phyloP scores from a whole-genome alignment of 768 basidiomycete species.

The Megacollybia marginata region DNA sequence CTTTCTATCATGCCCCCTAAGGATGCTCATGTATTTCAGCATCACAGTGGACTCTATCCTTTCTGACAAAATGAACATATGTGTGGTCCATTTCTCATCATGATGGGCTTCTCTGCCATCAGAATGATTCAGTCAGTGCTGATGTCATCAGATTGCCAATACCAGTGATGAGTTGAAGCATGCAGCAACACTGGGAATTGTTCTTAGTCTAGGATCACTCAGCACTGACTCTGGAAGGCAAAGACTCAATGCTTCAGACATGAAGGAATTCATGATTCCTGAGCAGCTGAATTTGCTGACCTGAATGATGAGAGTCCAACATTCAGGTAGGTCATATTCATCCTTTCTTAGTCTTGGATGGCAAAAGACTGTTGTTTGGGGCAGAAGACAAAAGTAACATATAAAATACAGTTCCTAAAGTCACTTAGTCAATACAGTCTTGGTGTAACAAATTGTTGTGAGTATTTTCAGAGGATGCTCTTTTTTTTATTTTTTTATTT shows the following conservation, averaged over 20 bases:
- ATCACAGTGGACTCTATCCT: slow-evolving; percentile 25
- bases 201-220: slow-evolving; percentile 35
- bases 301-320: slow-evolving; percentile 36
- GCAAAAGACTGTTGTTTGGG: too few species aligned
- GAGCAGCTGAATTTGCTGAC: slow-evolving; percentile 23
- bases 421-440: too few species aligned
- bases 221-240: too few species aligned
- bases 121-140: slow-evolving; percentile 27
- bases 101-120: slow-evolving; percentile 20
- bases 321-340: slow-evolving; percentile 19
- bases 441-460: too few species aligned
- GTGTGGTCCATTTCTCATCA: slow-evolving; percentile 21
- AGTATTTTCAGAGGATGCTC: too few species aligned
- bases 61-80: slow-evolving; percentile 29
- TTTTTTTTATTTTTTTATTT: too few species aligned
- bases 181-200: slow-evolving; percentile 33
- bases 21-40: slow-evolving; percentile 17
- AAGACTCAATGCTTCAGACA: slow-evolving; percentile 26
- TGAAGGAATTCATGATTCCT: slow-evolving; percentile 22
- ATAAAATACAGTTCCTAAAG: too few species aligned
- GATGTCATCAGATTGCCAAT: slow-evolving; percentile 12
- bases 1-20: slow-evolving; percentile 19
- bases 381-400: too few species aligned
- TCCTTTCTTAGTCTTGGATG: too few species aligned
- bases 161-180: slow-evolving; percentile 19